These are phyloP conservation scores for Nicotiana paniculata DNA, from an alignment of 257 asterid species.

Conservation along the genomic window DNA sequence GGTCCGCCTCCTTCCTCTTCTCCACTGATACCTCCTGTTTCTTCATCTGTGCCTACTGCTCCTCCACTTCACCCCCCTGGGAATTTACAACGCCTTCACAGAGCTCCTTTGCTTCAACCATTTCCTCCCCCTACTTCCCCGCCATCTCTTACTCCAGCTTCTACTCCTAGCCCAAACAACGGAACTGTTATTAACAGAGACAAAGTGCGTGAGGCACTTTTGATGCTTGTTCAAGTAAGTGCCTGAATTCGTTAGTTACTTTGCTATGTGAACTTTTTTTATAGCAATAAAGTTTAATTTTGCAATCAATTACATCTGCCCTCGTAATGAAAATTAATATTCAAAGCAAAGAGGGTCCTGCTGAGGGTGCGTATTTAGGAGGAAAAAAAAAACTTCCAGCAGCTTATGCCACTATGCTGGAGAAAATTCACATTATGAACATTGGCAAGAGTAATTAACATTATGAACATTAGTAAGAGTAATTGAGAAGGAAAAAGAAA, in stretches of 20 bases:
- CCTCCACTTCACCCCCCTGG: conserved; percentile 66
- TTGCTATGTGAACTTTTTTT: not conserved
- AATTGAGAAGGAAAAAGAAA: not conserved
- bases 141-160: conserved; percentile 72
- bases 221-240: conserved; percentile 73
- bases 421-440: not conserved
- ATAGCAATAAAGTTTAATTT: not conserved
- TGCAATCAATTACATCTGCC: not conserved
- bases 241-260: not conserved
- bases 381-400: not conserved
- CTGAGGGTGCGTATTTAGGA: not conserved
- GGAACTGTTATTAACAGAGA: conserved; percentile 57
- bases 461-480: not conserved
- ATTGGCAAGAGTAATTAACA: not conserved
- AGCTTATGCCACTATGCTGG: not conserved
- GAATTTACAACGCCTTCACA: conserved; percentile 58
- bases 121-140: conserved; percentile 98
- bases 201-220: conserved; percentile 79
- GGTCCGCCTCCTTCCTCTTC: conserved; percentile 61
- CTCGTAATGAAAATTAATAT: not conserved
- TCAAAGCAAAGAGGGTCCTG: not conserved
- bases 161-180: conserved; percentile 43
- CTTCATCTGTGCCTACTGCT: conserved; percentile 72
- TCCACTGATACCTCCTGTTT: conserved; percentile 51
- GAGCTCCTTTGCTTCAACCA: conserved; percentile 93